A percentile compares a stretch with the other conserved stretches of the same genome.
These are phyloP conservation scores for Xylariaceae sp. DNA, from an alignment of 2,329 filamentous ascomycete genomes.

Conservation along the genomic window DNA sequence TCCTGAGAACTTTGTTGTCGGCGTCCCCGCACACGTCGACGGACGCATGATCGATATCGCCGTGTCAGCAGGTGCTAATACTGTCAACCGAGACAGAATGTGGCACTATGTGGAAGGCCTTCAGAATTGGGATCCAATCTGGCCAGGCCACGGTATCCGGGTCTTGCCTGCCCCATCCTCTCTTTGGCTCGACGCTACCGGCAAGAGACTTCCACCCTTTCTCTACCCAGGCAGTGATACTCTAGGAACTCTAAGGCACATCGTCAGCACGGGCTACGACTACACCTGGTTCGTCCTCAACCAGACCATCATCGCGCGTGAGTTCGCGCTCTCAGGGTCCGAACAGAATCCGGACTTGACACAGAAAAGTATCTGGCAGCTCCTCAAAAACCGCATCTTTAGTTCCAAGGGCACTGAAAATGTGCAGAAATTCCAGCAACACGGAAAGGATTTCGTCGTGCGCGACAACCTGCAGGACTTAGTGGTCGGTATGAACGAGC, in stretches of 20 bases:
- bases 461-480: conserved; percentile 53
- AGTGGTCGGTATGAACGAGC: conserved; percentile 55
- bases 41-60: conserved; percentile 59
- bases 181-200: conserved; percentile 59
- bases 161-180: conserved; percentile 58
- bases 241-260: conserved; percentile 53
- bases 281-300: conserved; percentile 62
- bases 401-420: conserved; percentile 48
- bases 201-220: conserved; percentile 53
- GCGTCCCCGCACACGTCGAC: conserved; percentile 62
- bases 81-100: conserved; percentile 61
- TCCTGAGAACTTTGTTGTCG: conserved; percentile 54
- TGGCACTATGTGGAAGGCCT: conserved; percentile 65
- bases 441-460: conserved; percentile 58
- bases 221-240: conserved; percentile 57
- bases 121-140: conserved; percentile 59
- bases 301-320: conserved; percentile 55
- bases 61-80: conserved; percentile 46
- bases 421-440: conserved; percentile 56
- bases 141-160: conserved; percentile 58
- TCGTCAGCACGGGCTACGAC: conserved; percentile 57
- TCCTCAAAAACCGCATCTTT: conserved; percentile 48
- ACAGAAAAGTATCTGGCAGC: conserved; percentile 50
- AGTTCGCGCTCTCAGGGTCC: conserved; percentile 59
- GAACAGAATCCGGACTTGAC: conserved; percentile 62